Evolutionary conservation across 345 rosid genomes (phyloP), one percentile per base, ranked within the genome.

Genomic region (Lenwebbia sp.): DNA sequence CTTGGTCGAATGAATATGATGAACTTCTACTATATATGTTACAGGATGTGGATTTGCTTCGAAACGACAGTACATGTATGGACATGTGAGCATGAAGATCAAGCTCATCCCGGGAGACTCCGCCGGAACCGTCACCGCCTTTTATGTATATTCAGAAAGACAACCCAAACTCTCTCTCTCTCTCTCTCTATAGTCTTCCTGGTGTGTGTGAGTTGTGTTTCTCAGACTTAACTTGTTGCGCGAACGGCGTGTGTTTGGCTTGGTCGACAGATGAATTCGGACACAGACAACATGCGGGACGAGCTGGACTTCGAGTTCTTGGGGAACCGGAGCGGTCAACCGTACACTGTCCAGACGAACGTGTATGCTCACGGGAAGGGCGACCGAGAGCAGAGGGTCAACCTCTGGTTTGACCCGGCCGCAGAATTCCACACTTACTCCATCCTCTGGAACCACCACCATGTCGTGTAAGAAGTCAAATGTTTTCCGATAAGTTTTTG

Each of bases 1-100:
- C 41, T 62, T 1, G 22, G 75, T 62, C 7, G 21, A 7, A 33
- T 15, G n/a, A 40, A 62, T 21, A 41, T 3, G 3, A 19, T 62
- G 23, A 62, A 30, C 76, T 30, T 62, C 82, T 11, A 33, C 30
- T 47, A 33, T 52, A 49, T 14, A 14, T 53, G 23, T 28, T 82
- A 49, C 88, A 95, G 99, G 99, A 85, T 92, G 96, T 89, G 99
- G 99, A 84, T 97, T 97, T 90, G 92, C 98, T 86, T 97, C 99
- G 84, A 92, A 94, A 92, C 87, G 90, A 47, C 82, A 90, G 82
- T 97, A 96, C 89, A 76, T 96, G 90, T 97, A 92, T 54, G 98
- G 99, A 74, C 91, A 92, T 78, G 96, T 97, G 10, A 94, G 98
- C 37, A 60, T 60, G 40, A 37, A 60, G 40, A 37, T 60, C 40